A percentile compares a stretch with the other conserved stretches of the same genome.
Conservation (phyloP, 139 green algal species). For the Auxenochlorella protothecoides region DNA sequence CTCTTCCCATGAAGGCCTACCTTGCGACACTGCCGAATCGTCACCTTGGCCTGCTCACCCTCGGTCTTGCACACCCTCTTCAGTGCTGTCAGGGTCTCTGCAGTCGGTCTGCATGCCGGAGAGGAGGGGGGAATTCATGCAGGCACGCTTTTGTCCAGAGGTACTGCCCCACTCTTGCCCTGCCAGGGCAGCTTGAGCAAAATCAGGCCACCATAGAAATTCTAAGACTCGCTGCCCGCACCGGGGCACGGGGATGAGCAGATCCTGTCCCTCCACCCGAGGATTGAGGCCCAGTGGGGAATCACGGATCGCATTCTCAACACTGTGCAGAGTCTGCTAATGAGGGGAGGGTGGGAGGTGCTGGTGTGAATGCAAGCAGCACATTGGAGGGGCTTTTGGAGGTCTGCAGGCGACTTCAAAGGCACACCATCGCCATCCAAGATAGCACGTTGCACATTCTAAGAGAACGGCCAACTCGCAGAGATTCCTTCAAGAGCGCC, state of each 20-base stretch:
- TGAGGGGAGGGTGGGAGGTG: background rate
- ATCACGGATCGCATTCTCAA: constrained; percentile 47
- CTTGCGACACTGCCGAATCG: constrained; percentile 46
- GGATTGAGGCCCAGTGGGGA: constrained; percentile 53
- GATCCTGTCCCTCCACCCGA: constrained; percentile 27
- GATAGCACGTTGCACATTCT: background rate
- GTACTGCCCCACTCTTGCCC: too few relatives aligned
- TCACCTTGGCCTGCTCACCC: constrained; percentile 48
- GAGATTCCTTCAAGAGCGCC: too few relatives aligned
- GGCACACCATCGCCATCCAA: background rate
- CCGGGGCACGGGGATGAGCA: constrained; percentile 43
- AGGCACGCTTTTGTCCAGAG: background rate
- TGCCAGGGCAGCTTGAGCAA: background rate
- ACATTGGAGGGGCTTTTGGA: too few relatives aligned
- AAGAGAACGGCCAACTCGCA: too few relatives aligned
- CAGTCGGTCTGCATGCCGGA: constrained; percentile 20
- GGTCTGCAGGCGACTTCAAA: background rate
- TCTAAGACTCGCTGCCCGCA: background rate
- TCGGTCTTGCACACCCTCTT: constrained; percentile 48
- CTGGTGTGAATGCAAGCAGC: too few relatives aligned
- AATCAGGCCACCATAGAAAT: too few relatives aligned
- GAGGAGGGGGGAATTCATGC: background rate
- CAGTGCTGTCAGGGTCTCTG: constrained; percentile 40
- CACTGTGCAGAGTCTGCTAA: constrained; percentile 27
- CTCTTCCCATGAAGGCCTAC: background rate